Evolutionary conservation across 805 yeast genomes (phyloP), one percentile per base, ranked within the genome.

Genomic region (Candida nemodendra): DNA sequence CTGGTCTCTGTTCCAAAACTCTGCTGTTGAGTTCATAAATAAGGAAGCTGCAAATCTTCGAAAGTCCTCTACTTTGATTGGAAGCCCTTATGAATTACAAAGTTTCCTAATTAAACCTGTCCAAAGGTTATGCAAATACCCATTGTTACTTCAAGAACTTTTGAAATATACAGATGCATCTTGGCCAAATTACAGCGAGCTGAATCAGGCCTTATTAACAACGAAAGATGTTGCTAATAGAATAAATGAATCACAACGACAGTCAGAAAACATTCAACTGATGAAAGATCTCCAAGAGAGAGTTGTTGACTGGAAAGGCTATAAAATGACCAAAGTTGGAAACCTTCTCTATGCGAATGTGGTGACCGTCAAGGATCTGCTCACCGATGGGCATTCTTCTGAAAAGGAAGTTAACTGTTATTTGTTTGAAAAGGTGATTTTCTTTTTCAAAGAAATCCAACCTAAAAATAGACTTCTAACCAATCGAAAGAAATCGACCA

Each of bases 71-170:
- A 57, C 66, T 15, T 64, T 89, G 27, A 78, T 90, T 42, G 91
- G 81, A 47, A 91, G 93, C 18, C 84, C 87, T 29, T 81, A 89
- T 56, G 99, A 91, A 61, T 70, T 93, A 37, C 98, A 86, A 57
- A 81, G 91, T 34, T 86, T 86, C 61, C 71, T 93, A 28, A 78
- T 93, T 51, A 93, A 91, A 60, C 99, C 99, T 0, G 87, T 93
- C 26, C 99, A 93, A 67, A 76, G 99, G 47, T 72, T 93, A n/a
- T 87, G 96, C 71, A 87, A 90, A 59, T 93, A 93, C 61, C 99
- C 98, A 2, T 65, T 93, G 35, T 69, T 93, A 33, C 64, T 93
- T 36, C 79, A 76, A 51, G 93, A 87, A 56, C 69, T 93, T 36
- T 59, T 86, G 34, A 88, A 87, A 57, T 59, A 70, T 34, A 76